phyloP scores from a whole-genome alignment of 805 yeast species.

The Candida insectalens region DNA sequence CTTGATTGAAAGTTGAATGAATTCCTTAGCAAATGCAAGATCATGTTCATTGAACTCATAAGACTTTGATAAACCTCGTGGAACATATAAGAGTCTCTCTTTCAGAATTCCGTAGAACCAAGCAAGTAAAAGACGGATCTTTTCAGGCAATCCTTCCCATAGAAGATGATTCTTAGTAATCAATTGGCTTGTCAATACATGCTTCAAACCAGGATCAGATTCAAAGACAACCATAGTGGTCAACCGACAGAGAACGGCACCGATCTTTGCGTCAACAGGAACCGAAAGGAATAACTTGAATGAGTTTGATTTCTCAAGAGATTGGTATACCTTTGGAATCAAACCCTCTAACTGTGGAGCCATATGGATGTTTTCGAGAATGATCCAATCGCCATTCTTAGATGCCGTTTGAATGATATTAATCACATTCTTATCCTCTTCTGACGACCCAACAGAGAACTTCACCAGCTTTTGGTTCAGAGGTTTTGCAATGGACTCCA shows the following conservation, averaged over 20 bases:
- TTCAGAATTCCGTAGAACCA: slow-evolving; percentile 65
- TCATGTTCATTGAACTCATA: slow-evolving; percentile 77
- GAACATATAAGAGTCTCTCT: slow-evolving; percentile 49
- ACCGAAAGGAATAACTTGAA: slow-evolving; percentile 64
- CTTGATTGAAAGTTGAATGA: slow-evolving; percentile 23
- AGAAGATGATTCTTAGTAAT: too few species aligned
- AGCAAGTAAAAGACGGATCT: slow-evolving; percentile 42
- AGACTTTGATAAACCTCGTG: slow-evolving; percentile 48
- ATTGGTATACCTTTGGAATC: slow-evolving; percentile 37
- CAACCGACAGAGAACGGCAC: slow-evolving; percentile 45
- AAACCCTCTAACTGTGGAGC: slow-evolving; percentile 52
- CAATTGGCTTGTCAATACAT: slow-evolving; percentile 27
- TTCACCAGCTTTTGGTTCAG: slow-evolving; percentile 22
- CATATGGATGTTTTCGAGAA: slow-evolving; percentile 76
- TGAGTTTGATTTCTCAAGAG: slow-evolving; percentile 15
- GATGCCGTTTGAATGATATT: slow-evolving; percentile 37
- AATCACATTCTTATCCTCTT: slow-evolving; percentile 50
- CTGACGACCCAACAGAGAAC: slow-evolving; percentile 69
- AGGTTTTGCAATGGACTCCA: slow-evolving; percentile 34
- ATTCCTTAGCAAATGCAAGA: slow-evolving; percentile 35
- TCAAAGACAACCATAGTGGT: slow-evolving; percentile 55
- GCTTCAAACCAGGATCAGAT: slow-evolving; percentile 48
- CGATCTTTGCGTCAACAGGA: slow-evolving; percentile 34
- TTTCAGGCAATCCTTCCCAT: too few species aligned
- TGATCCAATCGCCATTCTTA: slow-evolving; percentile 54